Evolutionary conservation across 805 yeast species (phyloP).

Genomic region (Metschnikowia peoriensis): DNA sequence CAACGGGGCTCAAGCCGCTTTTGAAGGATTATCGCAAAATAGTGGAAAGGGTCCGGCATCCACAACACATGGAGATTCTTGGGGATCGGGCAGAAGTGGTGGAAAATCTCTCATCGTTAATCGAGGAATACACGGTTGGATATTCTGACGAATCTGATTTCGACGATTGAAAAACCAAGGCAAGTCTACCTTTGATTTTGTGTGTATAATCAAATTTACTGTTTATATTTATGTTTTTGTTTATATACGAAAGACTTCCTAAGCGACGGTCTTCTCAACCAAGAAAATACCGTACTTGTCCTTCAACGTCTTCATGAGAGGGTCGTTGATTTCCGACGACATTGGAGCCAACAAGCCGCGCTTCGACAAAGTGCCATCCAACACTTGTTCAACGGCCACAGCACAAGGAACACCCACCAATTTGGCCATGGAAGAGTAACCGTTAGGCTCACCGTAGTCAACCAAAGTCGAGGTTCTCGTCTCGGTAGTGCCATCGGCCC

Average conservation of each 20-base stretch:
- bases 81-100: constrained; percentile 57
- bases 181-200: background rate
- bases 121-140: constrained; percentile 50
- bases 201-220: background rate
- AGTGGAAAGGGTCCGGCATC: constrained; percentile 13
- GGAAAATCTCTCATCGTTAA: constrained; percentile 45
- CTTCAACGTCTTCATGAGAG: constrained; percentile 88
- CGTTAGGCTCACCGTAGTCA: constrained; percentile 84
- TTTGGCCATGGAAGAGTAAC: constrained; percentile 98
- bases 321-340: constrained; percentile 84
- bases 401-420: constrained; percentile 98
- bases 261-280: constrained; percentile 68
- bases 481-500: constrained; percentile 91
- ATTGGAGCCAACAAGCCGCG: constrained; percentile 94
- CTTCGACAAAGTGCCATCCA: constrained; percentile 71
- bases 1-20: constrained; percentile 23
- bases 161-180: constrained; percentile 4
- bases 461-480: constrained; percentile 93
- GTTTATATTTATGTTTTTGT: background rate
- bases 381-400: constrained; percentile 83
- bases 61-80: constrained; percentile 24
- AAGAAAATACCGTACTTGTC: constrained; percentile 85
- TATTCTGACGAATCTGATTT: constrained; percentile 32
- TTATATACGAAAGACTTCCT: background rate
- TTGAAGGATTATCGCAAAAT: constrained; percentile 27